Evolutionary conservation across 176 grass and related monocot genomes (phyloP).

Genomic region (Themeda triandra): DNA sequence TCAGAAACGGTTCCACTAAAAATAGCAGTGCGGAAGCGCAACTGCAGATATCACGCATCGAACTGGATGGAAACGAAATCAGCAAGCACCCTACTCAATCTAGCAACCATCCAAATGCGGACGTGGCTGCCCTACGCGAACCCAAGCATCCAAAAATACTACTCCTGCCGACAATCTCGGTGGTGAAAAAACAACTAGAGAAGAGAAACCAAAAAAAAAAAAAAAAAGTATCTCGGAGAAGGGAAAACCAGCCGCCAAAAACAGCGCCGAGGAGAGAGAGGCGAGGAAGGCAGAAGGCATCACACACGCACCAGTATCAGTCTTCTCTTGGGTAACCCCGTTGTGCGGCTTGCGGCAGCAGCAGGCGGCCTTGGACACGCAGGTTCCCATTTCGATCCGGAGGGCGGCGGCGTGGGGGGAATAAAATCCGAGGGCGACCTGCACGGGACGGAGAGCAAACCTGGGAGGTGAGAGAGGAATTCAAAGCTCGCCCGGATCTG

Average conservation of each 20-base stretch:
- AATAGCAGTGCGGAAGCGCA: not conserved
- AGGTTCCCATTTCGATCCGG: constrained; percentile 64
- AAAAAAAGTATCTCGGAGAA: not conserved
- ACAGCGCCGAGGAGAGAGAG: not conserved
- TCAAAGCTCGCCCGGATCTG: constrained; percentile 33
- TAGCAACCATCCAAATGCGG: constrained; percentile 17
- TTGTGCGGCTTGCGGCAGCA: constrained; percentile 62
- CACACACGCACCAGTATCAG: constrained; percentile 54
- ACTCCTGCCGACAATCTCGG: not conserved
- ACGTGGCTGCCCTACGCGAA: not conserved
- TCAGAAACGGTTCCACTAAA: not conserved
- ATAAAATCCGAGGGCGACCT: constrained; percentile 3
- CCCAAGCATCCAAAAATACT: not conserved
- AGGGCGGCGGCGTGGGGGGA: too few species aligned
- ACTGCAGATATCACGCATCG: not conserved
- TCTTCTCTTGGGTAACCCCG: constrained; percentile 40
- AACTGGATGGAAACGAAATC: not conserved
- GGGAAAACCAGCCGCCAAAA: not conserved
- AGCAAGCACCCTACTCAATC: not conserved
- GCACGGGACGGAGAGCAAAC: constrained; percentile 1
- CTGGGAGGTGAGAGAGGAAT: constrained; percentile 4
- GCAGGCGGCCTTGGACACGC: constrained; percentile 61
- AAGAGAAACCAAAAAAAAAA: not conserved
- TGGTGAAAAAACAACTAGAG: not conserved
- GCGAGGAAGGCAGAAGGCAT: not conserved